Evolutionary conservation across 257 asterid genomes (phyloP).

Genomic region (Solanum gandarillasii): DNA sequence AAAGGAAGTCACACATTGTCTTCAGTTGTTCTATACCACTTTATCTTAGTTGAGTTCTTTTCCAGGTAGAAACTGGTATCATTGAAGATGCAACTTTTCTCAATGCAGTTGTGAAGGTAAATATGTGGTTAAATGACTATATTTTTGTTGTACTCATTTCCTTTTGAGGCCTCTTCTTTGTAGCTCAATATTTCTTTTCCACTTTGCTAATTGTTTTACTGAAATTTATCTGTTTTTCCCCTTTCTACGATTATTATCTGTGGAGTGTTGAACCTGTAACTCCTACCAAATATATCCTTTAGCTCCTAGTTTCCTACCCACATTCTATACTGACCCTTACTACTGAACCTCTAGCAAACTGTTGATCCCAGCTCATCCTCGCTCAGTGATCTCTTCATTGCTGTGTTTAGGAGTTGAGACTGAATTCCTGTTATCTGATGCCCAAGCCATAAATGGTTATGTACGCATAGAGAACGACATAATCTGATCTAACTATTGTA

Average conservation of each 20-base stretch:
- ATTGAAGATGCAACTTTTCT: constrained; percentile 72
- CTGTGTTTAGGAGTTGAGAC: not conserved
- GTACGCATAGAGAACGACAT: not conserved
- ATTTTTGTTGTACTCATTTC: not conserved
- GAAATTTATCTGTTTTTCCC: not conserved
- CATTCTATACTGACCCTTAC: not conserved
- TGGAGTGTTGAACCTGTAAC: not conserved
- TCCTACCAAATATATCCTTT: not conserved
- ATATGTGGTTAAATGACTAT: not conserved
- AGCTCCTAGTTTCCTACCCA: not conserved
- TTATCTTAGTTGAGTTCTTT: not conserved
- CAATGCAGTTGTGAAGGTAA: constrained; percentile 90
- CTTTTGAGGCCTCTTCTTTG: not conserved
- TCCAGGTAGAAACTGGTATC: constrained; percentile 53
- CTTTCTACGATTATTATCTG: not conserved
- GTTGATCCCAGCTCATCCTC: not conserved
- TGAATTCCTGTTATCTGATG: not conserved
- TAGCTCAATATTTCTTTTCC: not conserved
- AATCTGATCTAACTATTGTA: not conserved
- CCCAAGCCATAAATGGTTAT: not conserved
- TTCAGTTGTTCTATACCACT: not conserved
- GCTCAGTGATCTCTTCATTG: not conserved
- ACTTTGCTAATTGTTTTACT: not conserved
- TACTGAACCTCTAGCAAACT: not conserved
- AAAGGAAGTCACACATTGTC: not conserved